Evolutionary conservation across 192 early-diverging fungal genomes (phyloP), one percentile per base, ranked within the genome.

Genomic region (Piromyces finnis): DNA sequence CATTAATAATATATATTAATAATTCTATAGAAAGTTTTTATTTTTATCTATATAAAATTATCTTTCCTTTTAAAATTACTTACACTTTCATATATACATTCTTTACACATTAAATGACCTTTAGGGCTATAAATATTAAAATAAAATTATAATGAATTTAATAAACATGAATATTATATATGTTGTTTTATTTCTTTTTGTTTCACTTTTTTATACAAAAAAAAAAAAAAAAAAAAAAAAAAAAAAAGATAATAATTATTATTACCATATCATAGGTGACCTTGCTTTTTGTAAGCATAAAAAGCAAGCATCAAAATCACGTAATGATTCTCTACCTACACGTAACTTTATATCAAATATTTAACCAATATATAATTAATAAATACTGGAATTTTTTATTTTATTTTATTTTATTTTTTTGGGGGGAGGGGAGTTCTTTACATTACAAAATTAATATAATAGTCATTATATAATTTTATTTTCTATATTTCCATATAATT

Each of bases 31-130:
- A n/a, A n/a, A n/a, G n/a, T n/a, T n/a, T n/a, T n/a, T n/a, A n/a
- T n/a, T n/a, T n/a, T n/a, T n/a, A n/a, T n/a, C n/a, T n/a, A n/a
- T n/a, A n/a, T n/a, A n/a, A n/a, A n/a, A n/a, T n/a, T n/a, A n/a
- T n/a, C n/a, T n/a, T n/a, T n/a, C n/a, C n/a, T n/a, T 32, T 32
- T 32, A 6, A 3, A 6, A 6, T 32, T 93, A 91, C 36, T 93
- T 92, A 83, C 96, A 98, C 41, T 93, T 81, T 94, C 91, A 81
- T 93, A 91, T 41, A 94, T 92, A 83, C 96, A 98, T 80, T 97
- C 96, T 51, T 90, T 91, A 85, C 96, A 98, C 0, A 92, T 87
- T n/a, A 97, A 83, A 84, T 98, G 96, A 3, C 95, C 96, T 41
- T 91, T 84, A 5, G 86, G 80, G 78, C 41, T 51, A 51, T 15